A percentile compares a stretch with the other conserved stretches of the same genome.
phyloP scores from a whole-genome alignment of 2,329 filamentous ascomycete genomes.

The Teratosphaeria viscida region DNA sequence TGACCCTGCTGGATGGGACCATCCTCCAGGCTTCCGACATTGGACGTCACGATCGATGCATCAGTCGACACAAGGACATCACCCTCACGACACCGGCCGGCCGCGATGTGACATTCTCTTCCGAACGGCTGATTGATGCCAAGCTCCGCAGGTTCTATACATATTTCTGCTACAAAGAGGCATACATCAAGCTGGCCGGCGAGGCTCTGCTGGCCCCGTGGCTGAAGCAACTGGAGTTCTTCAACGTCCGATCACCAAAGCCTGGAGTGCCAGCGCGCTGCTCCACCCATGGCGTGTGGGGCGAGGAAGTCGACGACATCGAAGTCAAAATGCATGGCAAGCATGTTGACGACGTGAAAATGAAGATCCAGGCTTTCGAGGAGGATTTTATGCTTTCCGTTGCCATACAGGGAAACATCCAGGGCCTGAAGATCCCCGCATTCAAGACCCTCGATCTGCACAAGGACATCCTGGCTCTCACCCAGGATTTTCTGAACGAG shows the following conservation, averaged over 20 bases:
- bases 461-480: conserved; percentile 20
- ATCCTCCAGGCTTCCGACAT: conserved; percentile 30
- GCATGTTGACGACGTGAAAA: conserved; percentile 40
- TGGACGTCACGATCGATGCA: conserved; percentile 35
- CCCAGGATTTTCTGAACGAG: conserved; percentile 12
- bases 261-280: conserved; percentile 33
- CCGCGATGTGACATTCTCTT: conserved; percentile 28
- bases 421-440: conserved; percentile 20
- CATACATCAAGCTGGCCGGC: conserved; percentile 74
- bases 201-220: conserved; percentile 65
- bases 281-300: conserved; percentile 36
- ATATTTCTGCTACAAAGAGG: conserved; percentile 69
- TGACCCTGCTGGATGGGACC: conserved; percentile 37
- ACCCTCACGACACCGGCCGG: conserved; percentile 27
- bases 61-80: conserved; percentile 29
- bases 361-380: conserved; percentile 50
- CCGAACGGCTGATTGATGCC: conserved; percentile 43
- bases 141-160: conserved; percentile 64
- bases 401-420: conserved; percentile 33
- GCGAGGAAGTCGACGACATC: conserved; percentile 36
- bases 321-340: conserved; percentile 41
- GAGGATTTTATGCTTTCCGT: conserved; percentile 49
- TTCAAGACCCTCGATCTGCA: conserved; percentile 23
- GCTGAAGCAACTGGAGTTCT: conserved; percentile 61
- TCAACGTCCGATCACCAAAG: conserved; percentile 48